Evolutionary conservation across 805 yeast species (phyloP), one percentile per base, ranked within the genome.

Genomic region (Candida germanica): DNA sequence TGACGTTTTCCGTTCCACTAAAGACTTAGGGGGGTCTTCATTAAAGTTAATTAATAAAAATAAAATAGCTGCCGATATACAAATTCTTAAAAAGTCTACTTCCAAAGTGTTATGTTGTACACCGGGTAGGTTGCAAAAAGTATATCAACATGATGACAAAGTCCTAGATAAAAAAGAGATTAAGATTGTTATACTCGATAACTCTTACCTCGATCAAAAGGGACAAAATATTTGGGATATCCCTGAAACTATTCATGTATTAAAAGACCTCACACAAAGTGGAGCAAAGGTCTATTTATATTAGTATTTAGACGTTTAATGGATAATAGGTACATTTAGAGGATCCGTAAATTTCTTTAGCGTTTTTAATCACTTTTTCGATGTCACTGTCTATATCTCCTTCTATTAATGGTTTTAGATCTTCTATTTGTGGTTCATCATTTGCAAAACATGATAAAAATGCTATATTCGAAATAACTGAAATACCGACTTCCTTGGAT

Each of bases 1-100:
- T 51, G 96, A 89, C 50, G 71, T 87, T 2, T 82, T 75, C 52
- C 73, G 95, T 46, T 78, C 84, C 1, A 58, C 75, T 36, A 69
- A 59, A 54, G 70, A 49, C 37, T 40, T 66, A n/a, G 49, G 65
- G 26, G 71, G 77, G 8, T 75, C 80, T 0, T 75, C 87, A 3
- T 48, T 85, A 31, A 87, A 86, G 55, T 54, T 87, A 31, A 86
- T 87, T 50, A 75, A 81, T 43, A 87, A 87, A 60, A 86, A 84
- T 54, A 80, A 81, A 46, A 53, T 84, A 30, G 71, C 74, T 21
- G 81, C 80, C 28, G 95, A 87, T 50, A 50, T 75, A 36, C 64
- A 66, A 33, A 44, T 69, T 20, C 56, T 77, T 26, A 53, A 59
- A 39, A 56, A 69, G 29, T 62, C 80, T 22, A 46, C 59, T 42